Evolutionary conservation across 768 basidiomycete species (phyloP).

Genomic region (Pleurotus djamor): DNA sequence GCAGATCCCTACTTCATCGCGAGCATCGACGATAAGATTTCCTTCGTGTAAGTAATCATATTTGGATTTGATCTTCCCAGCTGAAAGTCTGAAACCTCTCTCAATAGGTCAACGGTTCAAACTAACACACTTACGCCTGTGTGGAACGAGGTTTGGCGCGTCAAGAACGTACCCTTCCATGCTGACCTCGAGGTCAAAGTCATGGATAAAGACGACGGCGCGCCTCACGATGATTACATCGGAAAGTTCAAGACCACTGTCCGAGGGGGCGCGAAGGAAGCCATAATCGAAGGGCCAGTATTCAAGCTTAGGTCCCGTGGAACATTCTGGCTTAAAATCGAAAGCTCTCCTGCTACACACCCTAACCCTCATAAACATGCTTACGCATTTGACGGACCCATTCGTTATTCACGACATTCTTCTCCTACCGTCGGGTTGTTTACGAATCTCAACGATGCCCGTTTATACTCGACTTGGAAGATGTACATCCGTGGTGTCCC

Average conservation of each 20-base stretch:
- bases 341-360: conserved; percentile 43
- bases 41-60: conserved; percentile 51
- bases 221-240: conserved; percentile 58
- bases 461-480: conserved; percentile 82
- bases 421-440: conserved; percentile 69
- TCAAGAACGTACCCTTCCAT: conserved; percentile 70
- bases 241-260: conserved; percentile 60
- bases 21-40: conserved; percentile 58
- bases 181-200: conserved; percentile 60
- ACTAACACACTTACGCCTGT: conserved; percentile 55
- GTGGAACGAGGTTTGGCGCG: conserved; percentile 74
- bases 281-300: conserved; percentile 54
- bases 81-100: not conserved
- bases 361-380: conserved; percentile 36
- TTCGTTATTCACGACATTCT: conserved; percentile 68
- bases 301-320: conserved; percentile 46
- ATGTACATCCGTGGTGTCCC: conserved; percentile 61
- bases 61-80: not conserved
- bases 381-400: conserved; percentile 73
- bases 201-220: conserved; percentile 66
- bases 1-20: conserved; percentile 77
- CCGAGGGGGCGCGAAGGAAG: conserved; percentile 58
- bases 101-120: conserved; percentile 62
- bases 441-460: conserved; percentile 56
- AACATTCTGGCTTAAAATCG: conserved; percentile 72